Conservation (phyloP, 257 asterid species). For the Ophiorrhiza pumila region DNA sequence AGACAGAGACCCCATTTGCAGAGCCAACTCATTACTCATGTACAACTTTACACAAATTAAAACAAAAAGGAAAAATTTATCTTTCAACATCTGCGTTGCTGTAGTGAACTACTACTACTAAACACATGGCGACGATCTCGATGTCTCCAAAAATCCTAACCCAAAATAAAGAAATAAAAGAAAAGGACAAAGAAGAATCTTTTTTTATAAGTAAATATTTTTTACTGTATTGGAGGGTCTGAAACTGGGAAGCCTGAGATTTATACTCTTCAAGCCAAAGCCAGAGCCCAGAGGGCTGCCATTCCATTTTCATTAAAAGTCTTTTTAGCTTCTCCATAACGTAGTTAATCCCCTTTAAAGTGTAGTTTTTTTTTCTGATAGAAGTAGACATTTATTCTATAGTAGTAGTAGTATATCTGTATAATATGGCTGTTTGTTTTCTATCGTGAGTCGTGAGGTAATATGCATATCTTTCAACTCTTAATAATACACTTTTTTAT, state of each 20-base stretch:
- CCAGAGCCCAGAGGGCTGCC: too few species aligned
- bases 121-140: constrained; percentile 6
- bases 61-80: neutral
- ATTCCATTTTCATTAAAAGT: neutral
- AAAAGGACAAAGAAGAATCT: constrained; percentile 5
- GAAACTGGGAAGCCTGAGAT: constrained; percentile 4
- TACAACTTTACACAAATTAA: neutral
- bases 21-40: neutral
- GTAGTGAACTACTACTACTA: neutral
- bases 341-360: neutral
- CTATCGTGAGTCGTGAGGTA: too few species aligned
- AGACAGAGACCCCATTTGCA: constrained; percentile 15
- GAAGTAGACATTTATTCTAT: too few species aligned
- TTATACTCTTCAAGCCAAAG: neutral
- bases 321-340: constrained; percentile 4
- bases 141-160: neutral
- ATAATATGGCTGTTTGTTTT: too few species aligned
- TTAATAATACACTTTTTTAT: neutral
- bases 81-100: constrained; percentile 9
- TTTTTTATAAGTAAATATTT: neutral
- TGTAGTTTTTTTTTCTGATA: too few species aligned
- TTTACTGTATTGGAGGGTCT: too few species aligned
- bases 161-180: neutral
- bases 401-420: too few species aligned
- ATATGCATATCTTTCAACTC: neutral